Conservation (phyloP, 129 eudicot species). For the Centaurea solstitialis region DNA sequence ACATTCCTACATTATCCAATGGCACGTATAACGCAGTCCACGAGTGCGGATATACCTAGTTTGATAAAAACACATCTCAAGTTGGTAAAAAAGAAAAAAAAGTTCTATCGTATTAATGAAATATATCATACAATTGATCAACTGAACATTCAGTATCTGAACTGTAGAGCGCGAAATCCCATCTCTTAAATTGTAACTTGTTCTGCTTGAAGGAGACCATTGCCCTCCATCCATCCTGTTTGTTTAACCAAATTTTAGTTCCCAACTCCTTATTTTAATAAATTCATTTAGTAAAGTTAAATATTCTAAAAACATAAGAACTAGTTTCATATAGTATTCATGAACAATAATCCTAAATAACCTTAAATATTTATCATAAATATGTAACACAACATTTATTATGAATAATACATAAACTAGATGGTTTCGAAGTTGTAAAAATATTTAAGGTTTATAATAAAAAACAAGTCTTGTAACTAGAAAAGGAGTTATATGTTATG, state of each 20-base stretch:
- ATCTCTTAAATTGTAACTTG: slow-evolving; percentile 73
- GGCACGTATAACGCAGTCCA: slow-evolving; percentile 92
- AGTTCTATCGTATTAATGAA: background rate
- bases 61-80: background rate
- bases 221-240: slow-evolving; percentile 90
- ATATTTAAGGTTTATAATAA: too few relatives aligned
- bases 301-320: background rate
- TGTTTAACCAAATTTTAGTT: slow-evolving; percentile 6
- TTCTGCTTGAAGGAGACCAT: slow-evolving; percentile 75
- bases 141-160: slow-evolving; percentile 43
- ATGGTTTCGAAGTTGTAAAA: too few relatives aligned
- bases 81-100: background rate
- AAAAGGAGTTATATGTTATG: too few relatives aligned
- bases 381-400: too few relatives aligned
- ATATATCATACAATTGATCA: background rate
- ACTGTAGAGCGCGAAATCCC: slow-evolving; percentile 68
- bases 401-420: too few relatives aligned
- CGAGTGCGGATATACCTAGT: slow-evolving; percentile 78
- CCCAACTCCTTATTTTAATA: background rate
- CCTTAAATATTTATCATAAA: too few relatives aligned
- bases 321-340: background rate
- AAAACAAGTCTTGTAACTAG: too few relatives aligned
- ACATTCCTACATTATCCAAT: slow-evolving; percentile 92
- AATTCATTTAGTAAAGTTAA: background rate
- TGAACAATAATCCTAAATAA: background rate